A percentile compares a stretch with the other conserved stretches of the same genome.
phyloP scores from a whole-genome alignment of 2,329 filamentous ascomycete species.

The Leptographium lundbergii region DNA sequence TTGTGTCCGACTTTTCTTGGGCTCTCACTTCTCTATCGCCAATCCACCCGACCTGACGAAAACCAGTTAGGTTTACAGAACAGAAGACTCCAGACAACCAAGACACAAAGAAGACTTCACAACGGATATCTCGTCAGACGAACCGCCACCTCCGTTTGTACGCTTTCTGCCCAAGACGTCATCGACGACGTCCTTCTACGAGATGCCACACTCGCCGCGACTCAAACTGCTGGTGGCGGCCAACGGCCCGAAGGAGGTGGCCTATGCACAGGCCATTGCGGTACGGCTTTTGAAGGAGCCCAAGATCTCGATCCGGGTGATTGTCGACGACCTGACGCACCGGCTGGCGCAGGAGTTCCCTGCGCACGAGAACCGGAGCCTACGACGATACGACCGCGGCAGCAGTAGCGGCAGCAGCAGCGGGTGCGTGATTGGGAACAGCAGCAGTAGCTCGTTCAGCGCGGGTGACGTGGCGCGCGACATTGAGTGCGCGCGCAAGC shows the following conservation, averaged over 20 bases:
- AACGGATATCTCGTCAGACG: conserved; percentile 10
- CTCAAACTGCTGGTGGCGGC: conserved; percentile 52
- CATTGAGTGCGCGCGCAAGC: conserved; percentile 38
- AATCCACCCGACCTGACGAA: neutral
- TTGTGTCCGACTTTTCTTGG: neutral
- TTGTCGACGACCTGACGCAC: conserved; percentile 53
- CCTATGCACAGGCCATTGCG: conserved; percentile 53
- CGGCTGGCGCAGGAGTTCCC: conserved; percentile 51
- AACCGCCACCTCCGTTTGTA: conserved; percentile 11
- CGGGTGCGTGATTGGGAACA: neutral
- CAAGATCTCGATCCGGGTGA: conserved; percentile 47
- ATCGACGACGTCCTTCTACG: conserved; percentile 11
- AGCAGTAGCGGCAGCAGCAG: neutral
- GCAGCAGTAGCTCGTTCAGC: neutral
- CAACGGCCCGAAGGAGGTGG: conserved; percentile 51
- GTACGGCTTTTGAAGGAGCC: conserved; percentile 53
- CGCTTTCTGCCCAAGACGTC: conserved; percentile 11
- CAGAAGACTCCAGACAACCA: neutral
- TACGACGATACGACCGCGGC: conserved; percentile 18
- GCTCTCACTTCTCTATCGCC: neutral
- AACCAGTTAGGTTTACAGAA: neutral
- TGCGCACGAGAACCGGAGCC: conserved; percentile 41
- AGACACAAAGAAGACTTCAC: neutral
- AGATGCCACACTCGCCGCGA: conserved; percentile 21
- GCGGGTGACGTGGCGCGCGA: conserved; percentile 16